A percentile compares a stretch with the other conserved stretches of the same genome.
phyloP scores from a whole-genome alignment of 768 basidiomycete genomes.

The Leccinum subgranulosum region DNA sequence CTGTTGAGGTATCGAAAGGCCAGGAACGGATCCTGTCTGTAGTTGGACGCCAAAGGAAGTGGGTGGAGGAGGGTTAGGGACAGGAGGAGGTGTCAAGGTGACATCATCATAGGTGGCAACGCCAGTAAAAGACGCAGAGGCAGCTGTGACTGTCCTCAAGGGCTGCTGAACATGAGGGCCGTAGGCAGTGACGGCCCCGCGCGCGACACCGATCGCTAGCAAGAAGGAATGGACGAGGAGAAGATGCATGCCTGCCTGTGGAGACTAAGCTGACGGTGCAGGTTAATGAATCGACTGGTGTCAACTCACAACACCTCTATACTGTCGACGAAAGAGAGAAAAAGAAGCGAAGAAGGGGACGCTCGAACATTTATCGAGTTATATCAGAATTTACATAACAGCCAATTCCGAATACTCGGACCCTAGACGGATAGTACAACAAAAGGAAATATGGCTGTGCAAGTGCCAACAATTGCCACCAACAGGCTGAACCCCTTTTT shows the following conservation, averaged over 20 bases:
- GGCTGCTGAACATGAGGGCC: slow-evolving; percentile 24
- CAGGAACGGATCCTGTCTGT: slow-evolving; percentile 24
- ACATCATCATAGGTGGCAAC: slow-evolving; percentile 53
- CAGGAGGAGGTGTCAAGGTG: slow-evolving; percentile 44
- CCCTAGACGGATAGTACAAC: no score
- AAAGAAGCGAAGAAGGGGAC: background rate
- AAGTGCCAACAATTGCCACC: no score
- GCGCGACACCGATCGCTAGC: slow-evolving; percentile 6
- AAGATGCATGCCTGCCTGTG: slow-evolving; percentile 15
- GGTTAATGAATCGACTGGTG: background rate
- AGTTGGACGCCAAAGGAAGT: slow-evolving; percentile 44
- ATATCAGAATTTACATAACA: background rate
- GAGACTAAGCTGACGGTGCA: background rate
- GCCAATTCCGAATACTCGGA: background rate
- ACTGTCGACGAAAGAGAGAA: background rate
- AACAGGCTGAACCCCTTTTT: no score
- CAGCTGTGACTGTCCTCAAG: slow-evolving; percentile 30
- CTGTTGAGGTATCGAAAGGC: slow-evolving; percentile 40
- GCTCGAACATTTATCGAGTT: background rate
- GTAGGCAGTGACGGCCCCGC: slow-evolving; percentile 17
- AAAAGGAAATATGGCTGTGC: no score
- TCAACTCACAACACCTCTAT: slow-evolving; percentile 18
- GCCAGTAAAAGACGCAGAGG: slow-evolving; percentile 42
- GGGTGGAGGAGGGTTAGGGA: slow-evolving; percentile 43
- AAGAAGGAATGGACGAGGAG: slow-evolving; percentile 25